These are phyloP conservation scores for Aspergillus biplanus DNA, from an alignment of 495 filamentous ascomycete genomes.

Conservation along the genomic window DNA sequence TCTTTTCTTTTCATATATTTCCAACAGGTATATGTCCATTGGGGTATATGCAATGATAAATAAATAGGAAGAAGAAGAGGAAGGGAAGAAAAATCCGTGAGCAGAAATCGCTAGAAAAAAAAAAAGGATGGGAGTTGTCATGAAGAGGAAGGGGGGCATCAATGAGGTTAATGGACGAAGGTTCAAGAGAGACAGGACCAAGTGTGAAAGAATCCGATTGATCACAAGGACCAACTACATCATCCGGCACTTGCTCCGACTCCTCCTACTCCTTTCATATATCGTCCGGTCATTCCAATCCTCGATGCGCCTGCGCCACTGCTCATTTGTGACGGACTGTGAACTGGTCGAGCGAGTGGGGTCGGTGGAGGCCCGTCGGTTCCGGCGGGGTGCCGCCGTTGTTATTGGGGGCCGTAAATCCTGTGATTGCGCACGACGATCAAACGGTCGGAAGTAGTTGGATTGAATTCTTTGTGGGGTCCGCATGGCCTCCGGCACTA, in stretches of 20 bases:
- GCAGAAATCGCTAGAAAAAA: not conserved
- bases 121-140: not conserved
- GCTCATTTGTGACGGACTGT: slow-evolving; percentile 37
- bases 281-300: slow-evolving; percentile 52
- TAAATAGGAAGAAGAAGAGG: not conserved
- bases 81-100: not conserved
- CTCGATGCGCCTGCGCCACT: slow-evolving; percentile 48
- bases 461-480: not conserved
- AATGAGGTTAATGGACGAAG: not conserved
- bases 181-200: not conserved
- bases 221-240: slow-evolving; percentile 35
- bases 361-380: slow-evolving; percentile 44
- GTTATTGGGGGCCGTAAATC: slow-evolving; percentile 19
- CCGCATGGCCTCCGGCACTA: slow-evolving; percentile 25
- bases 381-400: slow-evolving; percentile 23
- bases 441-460: slow-evolving; percentile 5
- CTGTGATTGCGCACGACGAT: slow-evolving; percentile 27
- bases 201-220: not conserved
- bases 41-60: slow-evolving; percentile 17
- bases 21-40: not conserved
- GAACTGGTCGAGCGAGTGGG: slow-evolving; percentile 36
- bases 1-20: not conserved
- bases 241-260: slow-evolving; percentile 42
- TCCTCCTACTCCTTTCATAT: slow-evolving; percentile 39
- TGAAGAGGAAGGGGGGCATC: not conserved